Conservation (phyloP, 257 asterid genomes). For the Solanum corneliomulleri region DNA sequence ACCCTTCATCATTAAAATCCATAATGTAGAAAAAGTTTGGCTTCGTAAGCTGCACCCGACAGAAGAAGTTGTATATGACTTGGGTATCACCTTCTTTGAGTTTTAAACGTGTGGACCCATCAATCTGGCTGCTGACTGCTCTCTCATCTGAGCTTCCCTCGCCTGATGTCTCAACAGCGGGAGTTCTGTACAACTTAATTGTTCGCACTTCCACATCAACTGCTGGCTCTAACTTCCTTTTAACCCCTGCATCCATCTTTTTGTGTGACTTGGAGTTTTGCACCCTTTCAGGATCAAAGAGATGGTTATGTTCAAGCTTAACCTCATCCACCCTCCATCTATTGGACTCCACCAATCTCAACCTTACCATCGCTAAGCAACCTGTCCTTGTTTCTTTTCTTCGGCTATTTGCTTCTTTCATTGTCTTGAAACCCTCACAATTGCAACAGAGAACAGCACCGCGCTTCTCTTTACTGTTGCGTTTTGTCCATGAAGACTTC, state of each 20-base stretch:
- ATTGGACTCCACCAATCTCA: constrained; percentile 54
- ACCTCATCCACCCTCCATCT: constrained; percentile 79
- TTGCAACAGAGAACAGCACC: constrained; percentile 92
- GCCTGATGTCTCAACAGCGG: constrained; percentile 6
- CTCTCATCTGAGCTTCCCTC: constrained; percentile 23
- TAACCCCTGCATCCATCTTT: constrained; percentile 33
- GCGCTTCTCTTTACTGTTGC: constrained; percentile 76
- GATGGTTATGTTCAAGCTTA: constrained; percentile 66
- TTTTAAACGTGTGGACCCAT: constrained; percentile 10
- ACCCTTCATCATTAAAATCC: constrained; percentile 29
- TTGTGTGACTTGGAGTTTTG: constrained; percentile 40
- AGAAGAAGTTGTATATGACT: constrained; percentile 8
- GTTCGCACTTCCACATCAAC: constrained; percentile 40
- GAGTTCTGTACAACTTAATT: constrained; percentile 45
- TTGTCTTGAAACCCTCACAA: constrained; percentile 76
- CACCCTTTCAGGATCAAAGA: constrained; percentile 39
- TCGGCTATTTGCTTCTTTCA: constrained; percentile 59
- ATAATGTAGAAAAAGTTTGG: constrained; percentile 28
- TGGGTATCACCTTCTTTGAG: constrained; percentile 17
- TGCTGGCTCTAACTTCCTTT: constrained; percentile 34
- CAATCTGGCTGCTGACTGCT: constrained; percentile 4
- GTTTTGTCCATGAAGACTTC: constrained; percentile 78
- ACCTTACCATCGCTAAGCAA: constrained; percentile 72
- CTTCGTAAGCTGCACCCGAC: constrained; percentile 14
- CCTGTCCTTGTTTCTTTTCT: constrained; percentile 82